Evolutionary conservation across 2,329 filamentous ascomycete species (phyloP).

Genomic region (Alternaria longipes): DNA sequence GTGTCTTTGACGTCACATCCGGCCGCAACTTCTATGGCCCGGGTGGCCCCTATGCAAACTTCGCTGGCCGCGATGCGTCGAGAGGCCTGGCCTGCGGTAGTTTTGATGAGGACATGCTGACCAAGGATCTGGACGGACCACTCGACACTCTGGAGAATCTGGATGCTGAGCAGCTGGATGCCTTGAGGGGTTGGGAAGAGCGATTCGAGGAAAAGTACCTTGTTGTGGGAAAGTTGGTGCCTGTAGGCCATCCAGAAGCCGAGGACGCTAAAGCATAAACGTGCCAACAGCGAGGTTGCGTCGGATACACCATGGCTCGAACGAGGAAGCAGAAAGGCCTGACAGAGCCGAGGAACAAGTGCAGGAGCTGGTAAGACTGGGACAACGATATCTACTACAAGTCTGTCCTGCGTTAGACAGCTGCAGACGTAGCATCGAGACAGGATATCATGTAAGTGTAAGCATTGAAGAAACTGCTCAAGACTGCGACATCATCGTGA

Average conservation of each 20-base stretch:
- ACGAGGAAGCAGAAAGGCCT: neutral
- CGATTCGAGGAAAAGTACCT: constrained; percentile 93
- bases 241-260: constrained; percentile 65
- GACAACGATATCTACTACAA: neutral
- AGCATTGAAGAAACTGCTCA: neutral
- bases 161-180: constrained; percentile 78
- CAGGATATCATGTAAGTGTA: neutral
- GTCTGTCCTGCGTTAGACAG: neutral
- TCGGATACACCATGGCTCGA: neutral
- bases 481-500: neutral
- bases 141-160: constrained; percentile 80
- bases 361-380: neutral
- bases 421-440: neutral
- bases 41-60: constrained; percentile 93
- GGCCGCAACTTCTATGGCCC: constrained; percentile 97
- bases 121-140: constrained; percentile 84
- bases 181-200: constrained; percentile 90
- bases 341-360: neutral
- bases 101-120: constrained; percentile 96
- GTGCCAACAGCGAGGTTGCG: neutral
- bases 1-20: constrained; percentile 86
- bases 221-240: constrained; percentile 87
- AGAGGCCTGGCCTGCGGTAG: constrained; percentile 88
- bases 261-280: constrained; percentile 51
- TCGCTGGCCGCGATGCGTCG: constrained; percentile 90